These are phyloP conservation scores for Argentina anserina DNA, from an alignment of 306 rosid genomes.

Conservation along the genomic window DNA sequence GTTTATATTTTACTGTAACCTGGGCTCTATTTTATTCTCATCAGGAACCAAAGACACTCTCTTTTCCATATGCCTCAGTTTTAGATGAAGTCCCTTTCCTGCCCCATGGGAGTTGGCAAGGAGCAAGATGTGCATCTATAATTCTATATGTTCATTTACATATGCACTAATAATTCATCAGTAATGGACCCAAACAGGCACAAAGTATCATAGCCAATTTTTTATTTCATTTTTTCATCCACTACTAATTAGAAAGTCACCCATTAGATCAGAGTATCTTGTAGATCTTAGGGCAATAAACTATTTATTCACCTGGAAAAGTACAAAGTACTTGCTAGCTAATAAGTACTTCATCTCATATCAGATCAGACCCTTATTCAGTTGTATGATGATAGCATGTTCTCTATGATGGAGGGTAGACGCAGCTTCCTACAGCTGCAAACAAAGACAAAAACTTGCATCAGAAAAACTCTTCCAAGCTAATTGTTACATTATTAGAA, in stretches of 20 bases:
- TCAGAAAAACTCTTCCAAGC: not conserved
- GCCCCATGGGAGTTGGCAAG: constrained; percentile 3
- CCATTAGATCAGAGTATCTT: not conserved
- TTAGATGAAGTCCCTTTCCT: not conserved
- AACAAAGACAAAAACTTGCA: not conserved
- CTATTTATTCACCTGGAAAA: not conserved
- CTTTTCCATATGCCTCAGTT: not conserved
- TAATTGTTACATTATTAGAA: not conserved
- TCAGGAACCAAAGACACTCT: not conserved
- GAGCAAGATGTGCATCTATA: not conserved
- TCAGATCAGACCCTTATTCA: not conserved
- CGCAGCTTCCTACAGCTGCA: constrained; percentile 5
- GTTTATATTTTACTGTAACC: not conserved
- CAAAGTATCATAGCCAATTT: not conserved
- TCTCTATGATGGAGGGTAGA: not conserved
- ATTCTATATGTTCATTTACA: not conserved
- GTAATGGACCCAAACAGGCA: not conserved
- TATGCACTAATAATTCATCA: not conserved
- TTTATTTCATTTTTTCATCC: not conserved
- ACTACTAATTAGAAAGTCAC: not conserved
- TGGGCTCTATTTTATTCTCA: not conserved
- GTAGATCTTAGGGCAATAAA: not conserved
- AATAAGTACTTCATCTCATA: not conserved
- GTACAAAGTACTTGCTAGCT: not conserved
- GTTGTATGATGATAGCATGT: not conserved